These are phyloP conservation scores for Coniella vitis DNA, from an alignment of 2,329 filamentous ascomycete species.

Conservation along the genomic window DNA sequence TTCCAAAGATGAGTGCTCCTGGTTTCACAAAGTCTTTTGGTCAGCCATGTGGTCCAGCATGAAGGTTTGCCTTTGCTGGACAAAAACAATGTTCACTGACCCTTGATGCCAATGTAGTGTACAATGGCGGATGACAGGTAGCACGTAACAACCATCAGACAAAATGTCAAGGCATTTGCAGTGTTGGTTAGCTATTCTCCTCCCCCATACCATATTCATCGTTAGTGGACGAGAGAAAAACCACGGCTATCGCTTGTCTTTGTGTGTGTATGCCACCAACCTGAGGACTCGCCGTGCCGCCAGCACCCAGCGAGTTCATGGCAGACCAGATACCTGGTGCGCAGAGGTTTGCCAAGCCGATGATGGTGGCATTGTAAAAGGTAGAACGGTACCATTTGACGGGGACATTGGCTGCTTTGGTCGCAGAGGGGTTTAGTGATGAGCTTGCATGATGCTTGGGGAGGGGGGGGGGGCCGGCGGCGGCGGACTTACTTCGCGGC, in stretches of 20 bases:
- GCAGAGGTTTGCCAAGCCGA: constrained; percentile 64
- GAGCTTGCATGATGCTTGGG: too few species aligned
- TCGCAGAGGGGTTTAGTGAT: background rate
- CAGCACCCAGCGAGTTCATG: constrained; percentile 35
- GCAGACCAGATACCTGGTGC: constrained; percentile 57
- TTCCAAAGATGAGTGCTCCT: constrained; percentile 61
- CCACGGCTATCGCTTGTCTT: too few species aligned
- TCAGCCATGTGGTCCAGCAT: background rate
- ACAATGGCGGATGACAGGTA: constrained; percentile 57
- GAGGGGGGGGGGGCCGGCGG: too few species aligned
- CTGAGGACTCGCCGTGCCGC: constrained; percentile 33
- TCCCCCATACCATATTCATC: too few species aligned
- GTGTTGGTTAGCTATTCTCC: constrained; percentile 29
- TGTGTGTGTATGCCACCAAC: too few species aligned
- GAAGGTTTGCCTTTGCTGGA: too few species aligned
- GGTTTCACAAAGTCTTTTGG: background rate
- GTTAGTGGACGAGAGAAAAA: too few species aligned
- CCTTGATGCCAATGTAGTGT: constrained; percentile 63
- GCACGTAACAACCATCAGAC: constrained; percentile 36
- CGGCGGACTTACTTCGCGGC: background rate
- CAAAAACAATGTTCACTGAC: too few species aligned
- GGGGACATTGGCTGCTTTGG: background rate
- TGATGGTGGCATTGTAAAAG: constrained; percentile 64
- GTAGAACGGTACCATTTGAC: constrained; percentile 66
- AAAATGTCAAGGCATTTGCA: constrained; percentile 39